Base-by-base conservation (phyloP, 2,329 filamentous ascomycete genomes). In the Cladorrhinum sp. region DNA sequence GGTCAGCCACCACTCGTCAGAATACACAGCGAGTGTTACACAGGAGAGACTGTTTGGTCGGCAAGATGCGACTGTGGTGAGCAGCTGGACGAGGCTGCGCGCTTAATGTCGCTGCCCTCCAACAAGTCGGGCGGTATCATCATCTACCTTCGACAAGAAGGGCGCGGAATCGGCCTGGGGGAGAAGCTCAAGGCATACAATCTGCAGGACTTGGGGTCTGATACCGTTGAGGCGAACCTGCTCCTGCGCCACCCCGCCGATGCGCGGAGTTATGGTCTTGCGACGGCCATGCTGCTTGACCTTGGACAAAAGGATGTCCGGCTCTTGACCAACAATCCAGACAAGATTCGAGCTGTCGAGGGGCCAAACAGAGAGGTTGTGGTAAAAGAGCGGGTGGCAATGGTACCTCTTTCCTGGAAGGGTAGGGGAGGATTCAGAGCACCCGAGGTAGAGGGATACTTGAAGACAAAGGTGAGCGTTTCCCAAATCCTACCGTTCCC, bases 181-280 rank as follows among this genome's bases (percentile, higher is more conserved):
- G 93, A 96, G 77, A 99, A 99, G 76, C 82, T 99, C 42, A 98
- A 99, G 77, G 95, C 95, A 3, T 99, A 99, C 76, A 99, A 99
- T 71, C 80, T 99, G 49, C 95, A 99, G 74, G 95, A 99, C 76
- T 80, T 99, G 24, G 95, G 95, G 0, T 93, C 90, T n/a, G 95
- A 99, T 75, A 99, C 95, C 0, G 96, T 98, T 36, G 92, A 99
- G 76, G 95, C 95, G 1, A 99, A 99, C 70, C 77, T 99, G 51
- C 75, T 98, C 23, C 80, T 99, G 48, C 82, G 95, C 50, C 95
- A 99, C 74, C 95, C 95, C 0, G 95, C 95, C 1, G 95, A 99
- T 74, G 95, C 95, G 21, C 82, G 95, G 58, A 96, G 91, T 68
- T 99, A 99, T 71, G 95, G 95, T 1, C 78, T 99, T n/a, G 95